These are phyloP conservation scores for Erodium texanum DNA, from an alignment of 441 rosid species.

Conservation along the genomic window DNA sequence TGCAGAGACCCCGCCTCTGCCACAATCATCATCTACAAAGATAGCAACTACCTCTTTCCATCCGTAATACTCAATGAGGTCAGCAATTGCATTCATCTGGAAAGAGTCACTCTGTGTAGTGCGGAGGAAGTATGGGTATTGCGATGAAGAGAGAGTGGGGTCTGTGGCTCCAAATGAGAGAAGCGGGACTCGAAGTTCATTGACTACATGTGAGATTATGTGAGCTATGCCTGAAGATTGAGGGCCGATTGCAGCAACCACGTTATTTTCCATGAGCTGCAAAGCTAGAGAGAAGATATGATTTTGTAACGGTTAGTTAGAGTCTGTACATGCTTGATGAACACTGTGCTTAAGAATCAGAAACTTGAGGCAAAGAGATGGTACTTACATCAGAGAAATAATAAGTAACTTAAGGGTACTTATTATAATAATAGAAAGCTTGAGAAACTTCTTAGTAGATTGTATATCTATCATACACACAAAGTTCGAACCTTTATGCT, in stretches of 20 bases:
- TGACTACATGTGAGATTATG: constrained; percentile 66
- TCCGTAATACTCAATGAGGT: constrained; percentile 39
- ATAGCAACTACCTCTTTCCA: constrained; percentile 83
- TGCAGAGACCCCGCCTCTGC: constrained; percentile 65
- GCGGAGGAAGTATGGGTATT: constrained; percentile 74
- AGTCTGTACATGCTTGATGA: too few relatives aligned
- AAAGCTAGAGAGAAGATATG: too few relatives aligned
- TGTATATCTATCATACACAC: not conserved
- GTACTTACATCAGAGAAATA: not conserved
- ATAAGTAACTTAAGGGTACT: not conserved
- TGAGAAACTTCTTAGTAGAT: not conserved
- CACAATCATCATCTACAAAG: constrained; percentile 83
- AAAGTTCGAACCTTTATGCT: not conserved
- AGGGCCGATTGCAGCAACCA: constrained; percentile 76
- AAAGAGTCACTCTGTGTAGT: constrained; percentile 63
- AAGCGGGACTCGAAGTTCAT: constrained; percentile 79
- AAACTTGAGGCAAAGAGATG: too few relatives aligned
- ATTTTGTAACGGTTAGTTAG: too few relatives aligned
- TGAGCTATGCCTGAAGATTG: constrained; percentile 90
- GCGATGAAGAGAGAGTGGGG: constrained; percentile 64
- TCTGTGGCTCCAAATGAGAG: constrained; percentile 87
- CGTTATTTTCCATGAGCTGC: constrained; percentile 66
- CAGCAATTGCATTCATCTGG: constrained; percentile 84
- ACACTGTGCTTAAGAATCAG: not conserved
- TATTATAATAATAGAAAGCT: not conserved